Conservation (phyloP, 352 stramenopile species). For the Globisporangium heterothallicum region DNA sequence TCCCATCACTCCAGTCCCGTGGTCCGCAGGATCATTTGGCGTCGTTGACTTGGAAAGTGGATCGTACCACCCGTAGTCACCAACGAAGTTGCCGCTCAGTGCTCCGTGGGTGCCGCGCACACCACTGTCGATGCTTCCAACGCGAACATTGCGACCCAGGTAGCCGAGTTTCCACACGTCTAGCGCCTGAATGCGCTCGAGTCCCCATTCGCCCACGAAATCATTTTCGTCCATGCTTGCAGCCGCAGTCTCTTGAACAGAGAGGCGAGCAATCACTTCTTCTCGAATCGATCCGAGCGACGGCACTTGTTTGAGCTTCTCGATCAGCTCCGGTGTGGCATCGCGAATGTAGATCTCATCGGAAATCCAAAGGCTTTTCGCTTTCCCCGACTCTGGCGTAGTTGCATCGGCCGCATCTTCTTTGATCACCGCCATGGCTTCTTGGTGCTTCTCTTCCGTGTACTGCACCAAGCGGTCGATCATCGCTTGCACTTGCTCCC, state of each 20-base stretch:
- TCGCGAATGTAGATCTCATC: slow-evolving; percentile 36
- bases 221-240: slow-evolving; percentile 12
- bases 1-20: slow-evolving; percentile 34
- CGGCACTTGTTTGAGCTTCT: slow-evolving; percentile 23
- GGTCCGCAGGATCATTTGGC: slow-evolving; percentile 29
- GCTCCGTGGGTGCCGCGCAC: slow-evolving; percentile 30
- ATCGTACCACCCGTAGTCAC: slow-evolving; percentile 50
- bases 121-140: slow-evolving; percentile 44
- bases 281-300: slow-evolving; percentile 24
- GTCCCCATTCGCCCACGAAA: slow-evolving; percentile 29
- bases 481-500: slow-evolving; percentile 21
- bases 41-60: slow-evolving; percentile 20
- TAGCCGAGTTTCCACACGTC: slow-evolving; percentile 32
- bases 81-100: slow-evolving; percentile 27
- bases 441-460: slow-evolving; percentile 21
- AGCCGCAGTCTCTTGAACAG: slow-evolving; percentile 7
- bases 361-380: slow-evolving; percentile 46
- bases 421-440: slow-evolving; percentile 22
- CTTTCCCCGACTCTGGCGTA: slow-evolving; percentile 1
- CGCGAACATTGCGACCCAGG: slow-evolving; percentile 29
- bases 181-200: slow-evolving; percentile 33
- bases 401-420: slow-evolving; percentile 10
- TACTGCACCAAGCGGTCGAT: slow-evolving; percentile 25
- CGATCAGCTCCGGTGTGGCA: slow-evolving; percentile 27
- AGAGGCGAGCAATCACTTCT: slow-evolving; percentile 18